Conservation (phyloP, 352 stramenopile genomes). For the Globisporangium canariense region DNA sequence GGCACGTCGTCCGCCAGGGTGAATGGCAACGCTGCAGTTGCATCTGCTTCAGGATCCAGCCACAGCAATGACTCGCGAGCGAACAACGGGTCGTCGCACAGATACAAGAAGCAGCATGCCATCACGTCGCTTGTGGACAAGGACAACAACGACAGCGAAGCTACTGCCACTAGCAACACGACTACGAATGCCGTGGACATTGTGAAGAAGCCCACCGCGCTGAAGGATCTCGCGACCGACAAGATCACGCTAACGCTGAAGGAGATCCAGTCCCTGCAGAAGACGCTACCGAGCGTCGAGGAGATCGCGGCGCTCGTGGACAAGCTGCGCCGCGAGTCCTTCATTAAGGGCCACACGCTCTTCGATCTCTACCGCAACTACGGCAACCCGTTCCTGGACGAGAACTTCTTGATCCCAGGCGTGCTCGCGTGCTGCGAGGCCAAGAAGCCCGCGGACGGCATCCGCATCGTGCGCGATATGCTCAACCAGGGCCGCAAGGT, state of each 20-base stretch:
- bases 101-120: constrained; percentile 11
- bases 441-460: constrained; percentile 66
- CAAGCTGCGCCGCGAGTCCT: constrained; percentile 67
- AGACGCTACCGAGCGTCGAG: constrained; percentile 62
- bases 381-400: constrained; percentile 79
- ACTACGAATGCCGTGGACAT: not conserved
- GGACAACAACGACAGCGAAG: constrained; percentile 1
- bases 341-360: constrained; percentile 67
- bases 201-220: constrained; percentile 18
- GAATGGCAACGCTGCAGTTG: not conserved
- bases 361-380: constrained; percentile 87
- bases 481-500: constrained; percentile 83
- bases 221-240: constrained; percentile 43
- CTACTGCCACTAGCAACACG: not conserved
- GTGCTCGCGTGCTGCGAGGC: constrained; percentile 78
- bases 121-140: not conserved
- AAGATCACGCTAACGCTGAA: constrained; percentile 75
- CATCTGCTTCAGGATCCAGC: not conserved
- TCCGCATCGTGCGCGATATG: constrained; percentile 81
- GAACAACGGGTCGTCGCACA: not conserved
- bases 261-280: constrained; percentile 71
- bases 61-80: not conserved
- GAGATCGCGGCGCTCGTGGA: constrained; percentile 58
- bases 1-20: constrained; percentile 7
- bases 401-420: constrained; percentile 75